Evolutionary conservation across 768 basidiomycete genomes (phyloP).

Genomic region (Coprinopsis strossmayeri): DNA sequence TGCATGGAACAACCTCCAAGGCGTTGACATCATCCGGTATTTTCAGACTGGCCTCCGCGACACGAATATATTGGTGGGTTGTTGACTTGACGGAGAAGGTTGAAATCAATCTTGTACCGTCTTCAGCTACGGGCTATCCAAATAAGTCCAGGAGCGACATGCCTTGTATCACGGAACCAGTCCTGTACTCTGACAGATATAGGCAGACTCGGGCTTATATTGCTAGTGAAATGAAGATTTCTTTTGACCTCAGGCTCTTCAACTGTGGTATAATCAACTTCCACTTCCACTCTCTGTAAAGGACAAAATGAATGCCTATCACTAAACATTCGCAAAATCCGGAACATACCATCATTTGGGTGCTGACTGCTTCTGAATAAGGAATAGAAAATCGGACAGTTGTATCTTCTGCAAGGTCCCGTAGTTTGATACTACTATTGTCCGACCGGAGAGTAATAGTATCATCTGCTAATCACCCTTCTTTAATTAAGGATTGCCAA

Average conservation of each 20-base stretch:
- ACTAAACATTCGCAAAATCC: too few species aligned
- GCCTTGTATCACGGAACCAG: conserved; percentile 87
- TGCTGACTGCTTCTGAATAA: conserved; percentile 58
- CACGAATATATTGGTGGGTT: conserved; percentile 71
- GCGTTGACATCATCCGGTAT: conserved; percentile 37
- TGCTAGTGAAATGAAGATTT: conserved; percentile 44
- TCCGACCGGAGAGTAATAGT: conserved; percentile 26
- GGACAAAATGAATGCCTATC: background rate
- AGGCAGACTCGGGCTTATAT: conserved; percentile 67
- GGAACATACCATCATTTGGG: conserved; percentile 57
- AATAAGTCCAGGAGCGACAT: conserved; percentile 15
- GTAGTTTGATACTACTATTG: conserved; percentile 39
- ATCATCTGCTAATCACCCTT: conserved; percentile 10
- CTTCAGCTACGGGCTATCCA: conserved; percentile 1
- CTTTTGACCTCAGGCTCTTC: conserved; percentile 47
- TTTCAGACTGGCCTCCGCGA: conserved; percentile 53
- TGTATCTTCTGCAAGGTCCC: conserved; percentile 40
- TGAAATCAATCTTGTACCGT: conserved; percentile 63
- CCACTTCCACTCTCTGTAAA: conserved; percentile 58
- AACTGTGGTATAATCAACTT: conserved; percentile 61
- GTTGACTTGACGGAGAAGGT: conserved; percentile 87
- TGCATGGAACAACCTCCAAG: conserved; percentile 42
- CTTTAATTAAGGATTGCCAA: background rate
- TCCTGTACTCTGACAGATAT: conserved; percentile 94
- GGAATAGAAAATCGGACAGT: conserved; percentile 50